A percentile compares a stretch with the other conserved stretches of the same genome.
phyloP scores from a whole-genome alignment of 1,284 basidiomycete genomes.

The Exobasidium rhododendri region DNA sequence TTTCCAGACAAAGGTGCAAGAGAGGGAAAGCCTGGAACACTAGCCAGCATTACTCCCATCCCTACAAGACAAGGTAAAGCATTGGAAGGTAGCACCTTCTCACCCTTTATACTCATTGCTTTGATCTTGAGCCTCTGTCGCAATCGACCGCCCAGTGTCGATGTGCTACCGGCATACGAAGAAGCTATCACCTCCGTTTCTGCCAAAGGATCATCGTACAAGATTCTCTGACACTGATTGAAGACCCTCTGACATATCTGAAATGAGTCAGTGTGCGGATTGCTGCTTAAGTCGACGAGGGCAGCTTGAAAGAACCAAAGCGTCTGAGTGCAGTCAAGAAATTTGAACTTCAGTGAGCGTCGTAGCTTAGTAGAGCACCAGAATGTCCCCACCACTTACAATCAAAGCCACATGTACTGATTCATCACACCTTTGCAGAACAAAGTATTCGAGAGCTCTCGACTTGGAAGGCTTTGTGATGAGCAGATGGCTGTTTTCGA shows the following conservation, averaged over 20 bases:
- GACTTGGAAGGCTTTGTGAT: slow-evolving; percentile 48
- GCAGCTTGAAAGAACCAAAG: slow-evolving; percentile 53
- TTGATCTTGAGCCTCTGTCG: slow-evolving; percentile 2
- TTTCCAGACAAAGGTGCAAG: slow-evolving; percentile 72
- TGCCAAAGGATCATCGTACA: slow-evolving; percentile 72
- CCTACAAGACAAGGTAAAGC: slow-evolving; percentile 65
- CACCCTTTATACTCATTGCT: slow-evolving; percentile 8
- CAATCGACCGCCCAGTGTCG: slow-evolving; percentile 18
- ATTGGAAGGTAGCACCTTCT: slow-evolving; percentile 18
- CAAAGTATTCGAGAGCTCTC: slow-evolving; percentile 47
- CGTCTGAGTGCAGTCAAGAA: too few relatives aligned
- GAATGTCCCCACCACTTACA: slow-evolving; percentile 17
- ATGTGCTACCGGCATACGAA: slow-evolving; percentile 28
- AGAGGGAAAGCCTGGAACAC: slow-evolving; percentile 71
- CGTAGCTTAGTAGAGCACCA: not conserved
- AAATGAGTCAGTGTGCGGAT: slow-evolving; percentile 73
- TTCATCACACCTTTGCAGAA: slow-evolving; percentile 46
- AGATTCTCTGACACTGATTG: slow-evolving; percentile 91
- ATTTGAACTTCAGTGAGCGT: not conserved
- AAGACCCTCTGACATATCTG: slow-evolving; percentile 86
- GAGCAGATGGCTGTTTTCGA: slow-evolving; percentile 37
- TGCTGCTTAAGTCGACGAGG: slow-evolving; percentile 41
- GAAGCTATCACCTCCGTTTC: slow-evolving; percentile 13
- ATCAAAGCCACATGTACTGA: slow-evolving; percentile 50
- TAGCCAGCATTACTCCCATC: slow-evolving; percentile 76